Percentiles rank a stretch among this genome's conserved stretches.
phyloP scores from a whole-genome alignment of 2,329 filamentous ascomycete genomes.

The Stachybotrys echinatus region DNA sequence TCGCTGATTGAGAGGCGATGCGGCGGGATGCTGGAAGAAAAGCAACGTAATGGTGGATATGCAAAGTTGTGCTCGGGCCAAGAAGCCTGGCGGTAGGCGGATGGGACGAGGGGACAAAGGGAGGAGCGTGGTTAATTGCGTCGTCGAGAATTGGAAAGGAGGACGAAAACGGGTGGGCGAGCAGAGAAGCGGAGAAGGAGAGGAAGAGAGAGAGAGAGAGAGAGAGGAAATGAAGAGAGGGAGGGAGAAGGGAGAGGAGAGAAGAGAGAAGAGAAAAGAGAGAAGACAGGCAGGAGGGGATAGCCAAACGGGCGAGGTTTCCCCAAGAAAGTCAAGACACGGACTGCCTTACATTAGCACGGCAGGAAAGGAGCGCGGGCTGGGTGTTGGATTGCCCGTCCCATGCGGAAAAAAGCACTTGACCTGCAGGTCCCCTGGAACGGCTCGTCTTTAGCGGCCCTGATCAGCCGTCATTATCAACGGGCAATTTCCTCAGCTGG shows the following conservation, averaged over 20 bases:
- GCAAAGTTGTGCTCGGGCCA: not conserved
- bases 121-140: too few species aligned
- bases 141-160: not conserved
- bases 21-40: too few species aligned
- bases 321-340: not conserved
- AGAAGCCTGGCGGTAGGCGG: too few species aligned
- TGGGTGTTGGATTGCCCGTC: too few species aligned
- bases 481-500: not conserved
- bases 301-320: conserved; percentile 7
- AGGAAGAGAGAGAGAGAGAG: conserved; percentile 6
- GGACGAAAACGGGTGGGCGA: too few species aligned
- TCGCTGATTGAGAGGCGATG: too few species aligned
- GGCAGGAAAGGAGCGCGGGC: not conserved
- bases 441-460: not conserved
- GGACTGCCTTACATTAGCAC: not conserved
- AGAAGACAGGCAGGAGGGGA: not conserved
- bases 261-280: conserved; percentile 3
- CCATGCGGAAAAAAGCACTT: too few species aligned
- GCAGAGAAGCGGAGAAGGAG: not conserved
- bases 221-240: conserved; percentile 6
- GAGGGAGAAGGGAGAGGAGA: conserved; percentile 5
- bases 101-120: too few species aligned
- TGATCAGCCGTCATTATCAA: not conserved
- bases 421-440: not conserved
- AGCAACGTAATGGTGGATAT: not conserved